Evolutionary conservation across 2,329 filamentous ascomycete genomes (phyloP), one percentile per base, ranked within the genome.

Genomic region (Hymenoscyphus albidus): DNA sequence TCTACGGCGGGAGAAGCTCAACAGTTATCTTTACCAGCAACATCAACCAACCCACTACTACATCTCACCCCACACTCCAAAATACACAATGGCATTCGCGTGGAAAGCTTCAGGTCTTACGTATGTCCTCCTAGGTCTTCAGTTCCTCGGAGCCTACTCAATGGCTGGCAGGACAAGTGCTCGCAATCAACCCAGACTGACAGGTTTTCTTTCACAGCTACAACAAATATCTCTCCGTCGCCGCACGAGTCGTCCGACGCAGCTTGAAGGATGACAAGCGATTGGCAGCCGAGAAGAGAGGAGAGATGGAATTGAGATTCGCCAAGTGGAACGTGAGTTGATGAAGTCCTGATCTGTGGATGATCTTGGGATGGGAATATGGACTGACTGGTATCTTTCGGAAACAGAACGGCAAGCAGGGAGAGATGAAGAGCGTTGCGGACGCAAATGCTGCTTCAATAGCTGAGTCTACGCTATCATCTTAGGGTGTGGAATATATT

Each of bases 221-320:
- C 92, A 99, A 99, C 90, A 95, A 93, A 84, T 98, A 97, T 89
- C 89, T 99, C 78, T 88, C 93, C 77, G 87, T 99, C 82, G 93
- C 95, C 77, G 88, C 93, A 81, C 93, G 93, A 81, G 91, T 92
- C 77, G 91, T 99, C 79, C 95, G 96, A 83, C 91, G 92, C 79
- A 96, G 93, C 79, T 85, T 99, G 80, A 97, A 98, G 86, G 95
- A 99, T 77, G 92, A 95, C 65, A 90, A 93, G 84, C 88, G 95
- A 82, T 80, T 97, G 72, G 79, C 79, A 72, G 93, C 93, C 70
- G 95, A 98, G 87, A 89, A 92, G 78, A 88, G 95, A 78, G 93
- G 93, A 77, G 87, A 93, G 80, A 89, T 89, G 81, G 94, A 98
- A 63, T 81, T 99, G 74, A 88, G 88, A 80, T 96, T 97, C 76